phyloP scores from a whole-genome alignment of 805 yeast genomes.

The Candida andamanensis region DNA sequence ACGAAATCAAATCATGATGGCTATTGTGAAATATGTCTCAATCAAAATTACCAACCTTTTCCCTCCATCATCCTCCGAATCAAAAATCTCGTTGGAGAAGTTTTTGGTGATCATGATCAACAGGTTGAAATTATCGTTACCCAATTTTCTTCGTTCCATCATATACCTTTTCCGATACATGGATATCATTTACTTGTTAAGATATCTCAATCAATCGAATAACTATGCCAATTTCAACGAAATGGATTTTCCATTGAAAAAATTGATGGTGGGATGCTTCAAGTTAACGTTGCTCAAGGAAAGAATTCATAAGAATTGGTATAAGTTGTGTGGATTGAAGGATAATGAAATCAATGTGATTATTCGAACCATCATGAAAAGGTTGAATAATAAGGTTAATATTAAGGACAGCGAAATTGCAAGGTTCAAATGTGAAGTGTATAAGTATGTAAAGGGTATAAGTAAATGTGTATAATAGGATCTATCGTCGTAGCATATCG shows the following conservation, averaged over 20 bases:
- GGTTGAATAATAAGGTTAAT: constrained; percentile 38
- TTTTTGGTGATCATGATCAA: constrained; percentile 34
- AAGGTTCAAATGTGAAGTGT: constrained; percentile 34
- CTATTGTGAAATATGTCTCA: constrained; percentile 38
- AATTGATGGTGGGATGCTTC: constrained; percentile 39
- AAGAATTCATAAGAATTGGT: constrained; percentile 28
- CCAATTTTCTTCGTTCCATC: constrained; percentile 35
- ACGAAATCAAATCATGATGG: constrained; percentile 35
- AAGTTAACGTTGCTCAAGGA: constrained; percentile 34
- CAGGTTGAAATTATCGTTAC: constrained; percentile 30
- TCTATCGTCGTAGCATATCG: no score
- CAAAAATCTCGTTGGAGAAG: constrained; percentile 35
- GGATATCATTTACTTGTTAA: constrained; percentile 41
- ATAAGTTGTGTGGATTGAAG: constrained; percentile 30
- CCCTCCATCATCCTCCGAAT: constrained; percentile 31
- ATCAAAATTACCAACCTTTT: constrained; percentile 40
- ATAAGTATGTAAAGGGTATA: constrained; percentile 40
- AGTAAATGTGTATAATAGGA: no score
- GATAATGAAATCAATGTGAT: constrained; percentile 30
- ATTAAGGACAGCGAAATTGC: constrained; percentile 34
- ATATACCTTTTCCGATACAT: constrained; percentile 42
- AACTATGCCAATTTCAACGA: constrained; percentile 39
- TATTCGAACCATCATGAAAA: constrained; percentile 29
- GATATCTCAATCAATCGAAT: constrained; percentile 42
- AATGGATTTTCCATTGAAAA: constrained; percentile 39